Conservation (phyloP, 169 alveolate genomes). For the Eimeria praecox region DNA sequence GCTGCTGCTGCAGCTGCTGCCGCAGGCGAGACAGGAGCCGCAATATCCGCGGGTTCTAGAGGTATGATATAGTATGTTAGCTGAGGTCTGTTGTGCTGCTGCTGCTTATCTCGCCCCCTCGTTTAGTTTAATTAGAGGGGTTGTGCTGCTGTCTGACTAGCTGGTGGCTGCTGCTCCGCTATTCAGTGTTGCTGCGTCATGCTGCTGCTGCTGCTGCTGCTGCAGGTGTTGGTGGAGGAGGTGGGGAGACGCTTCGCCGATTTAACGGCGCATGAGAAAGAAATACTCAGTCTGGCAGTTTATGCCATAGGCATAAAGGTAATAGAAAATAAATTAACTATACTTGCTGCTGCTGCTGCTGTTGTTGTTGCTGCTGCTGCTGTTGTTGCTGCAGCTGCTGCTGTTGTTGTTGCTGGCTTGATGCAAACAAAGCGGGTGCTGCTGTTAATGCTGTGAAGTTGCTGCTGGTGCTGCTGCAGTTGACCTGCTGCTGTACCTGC, state of each 20-base stretch:
- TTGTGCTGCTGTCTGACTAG: neutral
- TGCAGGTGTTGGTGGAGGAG: slow-evolving; percentile 36
- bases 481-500: neutral
- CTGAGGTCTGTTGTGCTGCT: no score
- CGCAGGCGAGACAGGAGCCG: neutral
- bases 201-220: slow-evolving; percentile 1
- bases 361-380: slow-evolving; percentile 4
- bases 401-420: neutral
- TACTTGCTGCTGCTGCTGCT: slow-evolving; percentile 25
- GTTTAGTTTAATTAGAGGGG: neutral
- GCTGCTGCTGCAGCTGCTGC: slow-evolving; percentile 47
- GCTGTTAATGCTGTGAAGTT: neutral
- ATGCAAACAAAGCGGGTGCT: neutral
- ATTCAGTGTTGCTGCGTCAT: neutral
- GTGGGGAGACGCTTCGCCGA: slow-evolving; percentile 57
- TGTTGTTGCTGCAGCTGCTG: slow-evolving; percentile 25
- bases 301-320: neutral
- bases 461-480: neutral
- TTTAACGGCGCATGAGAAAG: slow-evolving; percentile 6
- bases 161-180: neutral
- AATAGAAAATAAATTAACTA: neutral
- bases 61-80: neutral
- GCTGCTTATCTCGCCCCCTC: neutral
- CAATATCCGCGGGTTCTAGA: neutral
- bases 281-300: slow-evolving; percentile 10